phyloP scores from a whole-genome alignment of 2,329 filamentous ascomycete species.

The Cercospora berteroae region DNA sequence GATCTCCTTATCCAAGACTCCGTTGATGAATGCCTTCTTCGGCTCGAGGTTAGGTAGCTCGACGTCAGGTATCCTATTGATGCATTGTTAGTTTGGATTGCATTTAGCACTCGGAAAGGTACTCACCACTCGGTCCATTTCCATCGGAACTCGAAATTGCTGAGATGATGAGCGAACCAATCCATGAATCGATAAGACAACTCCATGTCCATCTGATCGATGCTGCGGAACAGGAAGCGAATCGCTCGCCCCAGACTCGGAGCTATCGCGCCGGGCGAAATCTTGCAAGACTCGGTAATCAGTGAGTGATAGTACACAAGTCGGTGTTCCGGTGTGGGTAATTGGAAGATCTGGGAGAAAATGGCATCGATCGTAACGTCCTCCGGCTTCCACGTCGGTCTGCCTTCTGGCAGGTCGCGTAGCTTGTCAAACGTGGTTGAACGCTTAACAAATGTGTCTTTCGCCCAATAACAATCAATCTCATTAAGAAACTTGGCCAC shows the following conservation, averaged over 20 bases:
- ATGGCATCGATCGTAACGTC: conserved; percentile 97
- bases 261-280: conserved; percentile 93
- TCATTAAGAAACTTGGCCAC: conserved; percentile 89
- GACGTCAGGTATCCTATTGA: conserved; percentile 70
- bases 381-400: conserved; percentile 92
- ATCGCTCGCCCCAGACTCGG: conserved; percentile 92
- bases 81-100: neutral
- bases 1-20: conserved; percentile 93
- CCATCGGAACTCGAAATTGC: conserved; percentile 99
- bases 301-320: conserved; percentile 95
- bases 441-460: conserved; percentile 87
- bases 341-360: conserved; percentile 88
- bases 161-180: conserved; percentile 97
- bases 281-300: conserved; percentile 91
- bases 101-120: neutral
- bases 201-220: conserved; percentile 82
- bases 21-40: conserved; percentile 88
- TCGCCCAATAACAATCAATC: conserved; percentile 89
- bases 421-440: conserved; percentile 91
- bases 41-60: conserved; percentile 74
- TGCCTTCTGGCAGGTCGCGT: conserved; percentile 61
- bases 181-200: conserved; percentile 84
- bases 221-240: conserved; percentile 80
- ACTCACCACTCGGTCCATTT: conserved; percentile 94
- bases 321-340: conserved; percentile 86